Evolutionary conservation across 768 basidiomycete species (phyloP).

Genomic region (Amanita thiersii): DNA sequence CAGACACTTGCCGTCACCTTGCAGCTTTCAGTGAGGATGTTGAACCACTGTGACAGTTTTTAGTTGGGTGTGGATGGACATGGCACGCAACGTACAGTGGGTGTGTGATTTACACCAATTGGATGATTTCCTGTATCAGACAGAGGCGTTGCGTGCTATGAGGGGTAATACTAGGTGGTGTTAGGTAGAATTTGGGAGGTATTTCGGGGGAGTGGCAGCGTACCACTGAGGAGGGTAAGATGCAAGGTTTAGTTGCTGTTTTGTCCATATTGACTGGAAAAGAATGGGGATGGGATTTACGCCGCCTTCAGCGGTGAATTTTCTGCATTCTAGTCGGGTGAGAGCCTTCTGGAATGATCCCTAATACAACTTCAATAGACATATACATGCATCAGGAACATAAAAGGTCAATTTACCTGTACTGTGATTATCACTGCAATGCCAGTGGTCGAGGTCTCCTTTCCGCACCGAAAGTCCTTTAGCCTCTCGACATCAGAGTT

Average conservation of each 20-base stretch:
- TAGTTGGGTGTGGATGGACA: slow-evolving; percentile 92
- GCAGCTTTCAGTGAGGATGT: slow-evolving; percentile 76
- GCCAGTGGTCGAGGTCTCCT: slow-evolving; percentile 91
- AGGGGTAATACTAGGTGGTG: not conserved
- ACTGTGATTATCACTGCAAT: slow-evolving; percentile 95
- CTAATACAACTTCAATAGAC: slow-evolving; percentile 27
- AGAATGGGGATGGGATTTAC: too few species aligned
- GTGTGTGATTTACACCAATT: slow-evolving; percentile 93
- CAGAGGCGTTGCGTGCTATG: slow-evolving; percentile 89
- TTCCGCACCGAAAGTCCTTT: slow-evolving; percentile 80
- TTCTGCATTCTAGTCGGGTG: slow-evolving; percentile 87
- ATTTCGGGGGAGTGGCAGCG: slow-evolving; percentile 6
- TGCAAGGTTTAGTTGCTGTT: slow-evolving; percentile 28
- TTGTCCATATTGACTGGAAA: not conserved
- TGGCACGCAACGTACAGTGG: slow-evolving; percentile 85
- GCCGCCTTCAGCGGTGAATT: slow-evolving; percentile 98
- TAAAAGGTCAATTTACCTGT: slow-evolving; percentile 41
- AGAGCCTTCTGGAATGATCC: slow-evolving; percentile 88
- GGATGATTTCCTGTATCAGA: slow-evolving; percentile 71
- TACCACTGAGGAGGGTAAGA: slow-evolving; percentile 88
- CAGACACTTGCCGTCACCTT: slow-evolving; percentile 78
- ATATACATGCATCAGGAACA: not conserved
- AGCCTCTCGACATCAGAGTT: slow-evolving; percentile 29
- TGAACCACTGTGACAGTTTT: slow-evolving; percentile 88
- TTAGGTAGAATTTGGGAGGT: slow-evolving; percentile 1